Evolutionary conservation across 805 yeast species (phyloP).

Genomic region (Sungouiozyma ichnusensis): DNA sequence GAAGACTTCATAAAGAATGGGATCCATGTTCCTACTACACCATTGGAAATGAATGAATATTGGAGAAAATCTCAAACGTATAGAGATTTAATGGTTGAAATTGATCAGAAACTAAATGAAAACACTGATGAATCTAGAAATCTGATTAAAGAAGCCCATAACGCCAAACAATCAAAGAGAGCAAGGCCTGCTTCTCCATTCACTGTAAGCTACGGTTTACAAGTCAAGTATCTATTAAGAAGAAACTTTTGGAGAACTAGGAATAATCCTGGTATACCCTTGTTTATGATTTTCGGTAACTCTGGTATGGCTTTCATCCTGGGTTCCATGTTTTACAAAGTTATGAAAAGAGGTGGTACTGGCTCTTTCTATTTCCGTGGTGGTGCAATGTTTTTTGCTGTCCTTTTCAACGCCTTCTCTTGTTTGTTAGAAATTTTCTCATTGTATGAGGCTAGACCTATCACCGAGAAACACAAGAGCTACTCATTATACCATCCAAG

Average conservation of each 20-base stretch:
- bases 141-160: conserved; percentile 32
- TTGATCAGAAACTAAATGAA: conserved; percentile 32
- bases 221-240: conserved; percentile 35
- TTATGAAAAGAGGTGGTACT: conserved; percentile 30
- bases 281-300: conserved; percentile 36
- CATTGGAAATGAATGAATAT: conserved; percentile 48
- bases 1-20: conserved; percentile 34
- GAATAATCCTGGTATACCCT: conserved; percentile 40
- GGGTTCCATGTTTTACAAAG: conserved; percentile 49
- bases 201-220: conserved; percentile 42
- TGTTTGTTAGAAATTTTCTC: conserved; percentile 49
- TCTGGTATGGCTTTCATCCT: conserved; percentile 45
- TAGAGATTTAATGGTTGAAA: conserved; percentile 31
- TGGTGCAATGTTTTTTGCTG: conserved; percentile 59
- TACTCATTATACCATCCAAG: conserved; percentile 50
- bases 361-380: conserved; percentile 44
- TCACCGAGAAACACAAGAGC: conserved; percentile 48
- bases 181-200: conserved; percentile 39
- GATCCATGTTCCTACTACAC: conserved; percentile 45
- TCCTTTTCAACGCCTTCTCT: conserved; percentile 52
- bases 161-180: conserved; percentile 42
- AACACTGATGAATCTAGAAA: conserved; percentile 17
- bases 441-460: conserved; percentile 44
- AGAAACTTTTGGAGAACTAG: conserved; percentile 41
- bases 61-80: conserved; percentile 48